Evolutionary conservation across 257 asterid genomes (phyloP), one percentile per base, ranked within the genome.

Genomic region (Forsythia viridissima): DNA sequence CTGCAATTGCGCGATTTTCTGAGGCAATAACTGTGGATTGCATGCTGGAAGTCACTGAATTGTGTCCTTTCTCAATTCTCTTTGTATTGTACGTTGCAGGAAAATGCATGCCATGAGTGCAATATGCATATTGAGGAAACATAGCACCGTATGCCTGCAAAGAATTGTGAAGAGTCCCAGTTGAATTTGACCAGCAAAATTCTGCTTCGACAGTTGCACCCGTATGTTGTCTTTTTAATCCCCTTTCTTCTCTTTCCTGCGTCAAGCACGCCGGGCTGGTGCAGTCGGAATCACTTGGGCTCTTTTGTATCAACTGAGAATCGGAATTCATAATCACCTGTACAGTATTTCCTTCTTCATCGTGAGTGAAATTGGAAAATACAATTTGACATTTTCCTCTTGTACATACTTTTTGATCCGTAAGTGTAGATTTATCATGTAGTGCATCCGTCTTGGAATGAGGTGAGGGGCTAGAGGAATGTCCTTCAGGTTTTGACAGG

Each of bases 371-470:
- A 63, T 92, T 90, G 5, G 97, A 91, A 90, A 88, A 90, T 76
- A 89, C 82, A 78, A 93, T 84, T 77, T 86, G 91, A 74, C 93
- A 88, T 81, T 90, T 92, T 74, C 92, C 93, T 83, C 85, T 88
- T 71, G 87, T 80, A 82, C 82, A 51, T 68, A 70, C 85, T 77
- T 68, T 87, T 75, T 73, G 86, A 79, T 81, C 76, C 70, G 40
- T 68, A 18, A 40, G 73, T 81, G 74, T 73, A 80, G 48, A 59
- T 15, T 78, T 80, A 16, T 85, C 82, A 69, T 82, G 76, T 36
- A 73, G 74, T 75, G 71, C 74, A 74, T 80, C 84, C 75, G 67
- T 80, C 76, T 80, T 79, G 87, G 61, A 70, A 10, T 78, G 80
- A 75, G 84, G 77, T 40, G 83, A 66, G 70, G 78, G 79, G 68